Base-by-base conservation (phyloP, 2,329 filamentous ascomycete species). In the Phoma herbarum region DNA sequence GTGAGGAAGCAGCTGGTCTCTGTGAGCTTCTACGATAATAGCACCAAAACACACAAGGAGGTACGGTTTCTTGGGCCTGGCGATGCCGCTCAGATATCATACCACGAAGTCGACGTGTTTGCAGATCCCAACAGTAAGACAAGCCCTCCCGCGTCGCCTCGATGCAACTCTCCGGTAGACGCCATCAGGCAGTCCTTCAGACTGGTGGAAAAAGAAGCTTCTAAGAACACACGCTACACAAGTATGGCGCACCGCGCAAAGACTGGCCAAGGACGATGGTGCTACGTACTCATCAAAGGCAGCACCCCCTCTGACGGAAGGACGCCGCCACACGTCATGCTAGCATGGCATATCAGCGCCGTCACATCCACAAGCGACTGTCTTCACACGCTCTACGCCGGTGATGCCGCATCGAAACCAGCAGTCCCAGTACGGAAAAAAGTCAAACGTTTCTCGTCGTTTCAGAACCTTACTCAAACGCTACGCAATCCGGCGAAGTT, bases 71-170 rank as follows among this genome's bases (percentile, higher is more conserved):
- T 73, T 14, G 68, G 67, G 2, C 65, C 62, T 1, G 62, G 59
- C 1, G 64, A 72, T 37, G 61, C 48, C 0, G 60, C 46, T 3
- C 49, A 58, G 16, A 46, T 69, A 3, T 58, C 39, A 5, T 72
- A 70, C 42, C 59, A 57, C 31, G 68, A 70, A 52, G 67, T 73
- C 33, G 68, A 73, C 35, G 59, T 63, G 2, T 71, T 72, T 46
- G 26, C 5, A 23, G 25, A 41, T 18, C 26, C 41, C 9, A 45
- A 42, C 9, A 23, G 31, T 9, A 25, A 8, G 2, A 22, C 12
- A 9, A 10, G 1, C 2, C n/a, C 14, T 14, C 35, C 53, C 35
- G 20, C 37, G 11, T 22, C 43, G 16, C 25, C 23, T 9, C 48
- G 45, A n/a, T 14, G 23, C 0, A n/a, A 18, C 25, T 16, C 22